phyloP scores from a whole-genome alignment of 169 alveolate genomes.

The Plasmodium vivax region DNA sequence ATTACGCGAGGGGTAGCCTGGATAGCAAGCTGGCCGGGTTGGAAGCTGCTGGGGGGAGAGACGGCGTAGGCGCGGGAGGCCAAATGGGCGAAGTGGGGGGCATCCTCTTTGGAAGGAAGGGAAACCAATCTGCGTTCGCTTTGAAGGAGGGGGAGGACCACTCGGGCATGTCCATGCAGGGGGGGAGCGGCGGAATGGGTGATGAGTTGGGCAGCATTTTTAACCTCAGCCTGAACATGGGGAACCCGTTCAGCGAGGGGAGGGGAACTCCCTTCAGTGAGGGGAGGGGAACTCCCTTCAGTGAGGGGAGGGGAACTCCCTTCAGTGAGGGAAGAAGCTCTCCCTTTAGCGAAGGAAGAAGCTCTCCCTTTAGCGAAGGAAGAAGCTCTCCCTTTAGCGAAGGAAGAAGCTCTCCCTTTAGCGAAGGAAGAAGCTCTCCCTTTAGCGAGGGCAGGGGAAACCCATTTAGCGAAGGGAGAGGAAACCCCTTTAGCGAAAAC shows the following conservation, averaged over 20 bases:
- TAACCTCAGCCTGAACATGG: not conserved
- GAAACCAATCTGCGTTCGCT: not conserved
- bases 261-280: not conserved
- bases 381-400: not conserved
- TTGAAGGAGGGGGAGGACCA: not conserved
- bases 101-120: not conserved
- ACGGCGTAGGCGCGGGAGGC: not conserved
- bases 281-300: not conserved
- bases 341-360: not conserved
- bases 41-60: not conserved
- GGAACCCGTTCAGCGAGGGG: not conserved
- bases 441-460: not conserved
- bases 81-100: not conserved
- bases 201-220: not conserved
- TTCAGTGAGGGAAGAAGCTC: not conserved
- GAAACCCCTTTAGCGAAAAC: not conserved
- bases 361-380: not conserved
- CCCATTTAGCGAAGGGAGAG: not conserved
- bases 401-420: not conserved
- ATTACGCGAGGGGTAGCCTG: constrained; percentile 8
- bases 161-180: not conserved
- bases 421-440: not conserved
- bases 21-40: not conserved
- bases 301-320: not conserved
- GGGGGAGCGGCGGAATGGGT: not conserved